Conservation (phyloP, 495 filamentous ascomycete species). For the Eremomyces bilateralis region DNA sequence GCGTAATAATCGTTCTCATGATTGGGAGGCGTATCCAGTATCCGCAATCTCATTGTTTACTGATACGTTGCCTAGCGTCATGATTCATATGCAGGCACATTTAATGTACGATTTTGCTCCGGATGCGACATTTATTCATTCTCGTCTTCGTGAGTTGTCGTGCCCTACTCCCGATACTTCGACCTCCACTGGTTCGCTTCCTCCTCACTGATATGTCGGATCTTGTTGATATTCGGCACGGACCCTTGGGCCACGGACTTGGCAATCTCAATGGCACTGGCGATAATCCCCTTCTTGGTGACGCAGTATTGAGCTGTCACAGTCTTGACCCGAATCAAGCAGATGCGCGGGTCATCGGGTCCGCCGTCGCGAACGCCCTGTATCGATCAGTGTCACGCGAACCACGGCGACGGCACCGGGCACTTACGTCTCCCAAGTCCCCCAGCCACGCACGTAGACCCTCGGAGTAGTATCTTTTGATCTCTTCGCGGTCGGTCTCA, state of each 20-base stretch:
- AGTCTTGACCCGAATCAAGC: constrained; percentile 42
- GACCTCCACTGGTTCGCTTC: constrained; percentile 31
- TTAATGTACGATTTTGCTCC: too few relatives aligned
- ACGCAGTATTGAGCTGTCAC: constrained; percentile 41
- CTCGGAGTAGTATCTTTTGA: constrained; percentile 60
- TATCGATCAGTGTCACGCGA: too few relatives aligned
- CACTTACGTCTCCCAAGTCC: constrained; percentile 74
- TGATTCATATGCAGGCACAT: too few relatives aligned
- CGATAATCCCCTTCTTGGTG: constrained; percentile 28
- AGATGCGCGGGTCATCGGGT: constrained; percentile 60
- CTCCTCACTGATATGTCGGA: constrained; percentile 50
- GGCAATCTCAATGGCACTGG: constrained; percentile 43
- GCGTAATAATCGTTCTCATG: too few relatives aligned
- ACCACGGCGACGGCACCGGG: too few relatives aligned
- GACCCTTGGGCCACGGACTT: constrained; percentile 56
- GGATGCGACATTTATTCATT: too few relatives aligned
- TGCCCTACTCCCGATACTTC: too few relatives aligned
- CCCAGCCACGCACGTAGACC: constrained; percentile 72
- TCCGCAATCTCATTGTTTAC: too few relatives aligned
- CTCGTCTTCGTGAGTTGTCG: too few relatives aligned
- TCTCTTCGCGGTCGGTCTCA: constrained; percentile 38
- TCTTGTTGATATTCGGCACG: constrained; percentile 49
- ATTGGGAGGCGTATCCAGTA: too few relatives aligned
- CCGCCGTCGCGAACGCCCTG: constrained; percentile 71
- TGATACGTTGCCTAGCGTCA: too few relatives aligned